A percentile compares a stretch with the other conserved stretches of the same genome.
phyloP scores from a whole-genome alignment of 1,139 yeast genomes.

The Debaryomyces sp. region DNA sequence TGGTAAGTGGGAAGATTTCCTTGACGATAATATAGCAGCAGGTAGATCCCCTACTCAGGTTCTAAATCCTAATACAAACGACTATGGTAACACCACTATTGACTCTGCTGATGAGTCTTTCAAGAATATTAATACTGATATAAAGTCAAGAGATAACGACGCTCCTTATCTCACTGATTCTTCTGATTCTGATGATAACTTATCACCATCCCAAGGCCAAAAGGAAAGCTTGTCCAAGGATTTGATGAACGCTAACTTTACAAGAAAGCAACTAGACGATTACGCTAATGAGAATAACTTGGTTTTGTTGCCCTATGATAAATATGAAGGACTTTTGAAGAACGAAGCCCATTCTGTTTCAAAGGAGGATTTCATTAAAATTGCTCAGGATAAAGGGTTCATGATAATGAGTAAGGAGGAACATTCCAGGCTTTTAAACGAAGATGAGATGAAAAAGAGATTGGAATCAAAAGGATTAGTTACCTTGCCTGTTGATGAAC shows the following conservation, averaged over 20 bases:
- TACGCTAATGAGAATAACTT: slow-evolving; percentile 55
- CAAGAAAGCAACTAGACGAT: slow-evolving; percentile 42
- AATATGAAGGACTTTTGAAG: slow-evolving; percentile 39
- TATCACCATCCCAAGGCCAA: slow-evolving; percentile 14
- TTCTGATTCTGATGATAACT: slow-evolving; percentile 35
- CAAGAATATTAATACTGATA: background rate
- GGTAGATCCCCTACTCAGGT: slow-evolving; percentile 23
- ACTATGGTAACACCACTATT: background rate
- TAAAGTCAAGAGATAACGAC: slow-evolving; percentile 13
- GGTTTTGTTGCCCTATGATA: slow-evolving; percentile 50
- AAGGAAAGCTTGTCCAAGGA: slow-evolving; percentile 25
- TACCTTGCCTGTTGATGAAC: slow-evolving; percentile 27
- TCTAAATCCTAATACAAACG: slow-evolving; percentile 12
- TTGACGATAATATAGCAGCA: slow-evolving; percentile 28
- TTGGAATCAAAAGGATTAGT: slow-evolving; percentile 37
- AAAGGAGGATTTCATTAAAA: slow-evolving; percentile 25
- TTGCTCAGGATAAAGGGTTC: slow-evolving; percentile 30
- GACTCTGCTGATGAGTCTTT: background rate
- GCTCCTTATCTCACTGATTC: slow-evolving; percentile 35
- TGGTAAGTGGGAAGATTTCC: slow-evolving; percentile 47
- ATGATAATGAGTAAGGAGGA: slow-evolving; percentile 29
- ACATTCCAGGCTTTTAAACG: slow-evolving; percentile 31
- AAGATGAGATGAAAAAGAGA: slow-evolving; percentile 36
- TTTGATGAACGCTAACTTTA: slow-evolving; percentile 16
- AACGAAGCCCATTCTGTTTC: slow-evolving; percentile 26